Conservation (phyloP, 805 yeast species). For the Kregervanrija pseudodelftensis region DNA sequence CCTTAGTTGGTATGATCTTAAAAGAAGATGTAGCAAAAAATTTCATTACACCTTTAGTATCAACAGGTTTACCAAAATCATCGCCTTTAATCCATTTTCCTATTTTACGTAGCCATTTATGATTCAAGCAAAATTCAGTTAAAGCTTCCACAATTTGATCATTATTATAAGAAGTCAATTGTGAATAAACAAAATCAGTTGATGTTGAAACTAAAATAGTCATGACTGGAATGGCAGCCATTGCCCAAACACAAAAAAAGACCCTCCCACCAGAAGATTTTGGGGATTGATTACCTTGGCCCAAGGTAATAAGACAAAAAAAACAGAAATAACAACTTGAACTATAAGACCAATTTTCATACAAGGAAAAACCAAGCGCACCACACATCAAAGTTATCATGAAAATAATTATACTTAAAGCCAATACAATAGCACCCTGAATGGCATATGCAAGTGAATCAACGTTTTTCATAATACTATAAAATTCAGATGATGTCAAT, state of each 20-base stretch:
- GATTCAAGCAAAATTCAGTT: constrained; percentile 7
- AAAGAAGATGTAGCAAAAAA: constrained; percentile 6
- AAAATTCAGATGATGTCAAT: constrained; percentile 40
- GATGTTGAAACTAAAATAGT: constrained; percentile 67
- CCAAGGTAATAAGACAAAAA: constrained; percentile 70
- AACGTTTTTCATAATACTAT: constrained; percentile 48
- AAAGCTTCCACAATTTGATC: constrained; percentile 10
- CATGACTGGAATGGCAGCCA: constrained; percentile 82
- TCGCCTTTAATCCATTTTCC: constrained; percentile 4
- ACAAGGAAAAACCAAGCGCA: constrained; percentile 49
- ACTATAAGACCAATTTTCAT: constrained; percentile 70
- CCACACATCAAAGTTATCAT: constrained; percentile 66
- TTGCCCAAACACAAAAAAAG: constrained; percentile 73
- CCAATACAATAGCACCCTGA: constrained; percentile 34
- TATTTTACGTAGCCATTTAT: constrained; percentile 3
- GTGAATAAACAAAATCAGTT: constrained; percentile 50
- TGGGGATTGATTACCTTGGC: constrained; percentile 77
- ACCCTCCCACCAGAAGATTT: constrained; percentile 55
- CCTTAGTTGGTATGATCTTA: too few species aligned
- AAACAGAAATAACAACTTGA: constrained; percentile 70
- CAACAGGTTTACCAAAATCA: not conserved
- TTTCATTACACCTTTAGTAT: constrained; percentile 3
- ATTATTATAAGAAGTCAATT: constrained; percentile 16
- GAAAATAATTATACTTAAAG: constrained; percentile 37
- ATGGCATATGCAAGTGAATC: constrained; percentile 32